Evolutionary conservation across 2,329 filamentous ascomycete genomes (phyloP).

Genomic region (Clonostachys byssicola): DNA sequence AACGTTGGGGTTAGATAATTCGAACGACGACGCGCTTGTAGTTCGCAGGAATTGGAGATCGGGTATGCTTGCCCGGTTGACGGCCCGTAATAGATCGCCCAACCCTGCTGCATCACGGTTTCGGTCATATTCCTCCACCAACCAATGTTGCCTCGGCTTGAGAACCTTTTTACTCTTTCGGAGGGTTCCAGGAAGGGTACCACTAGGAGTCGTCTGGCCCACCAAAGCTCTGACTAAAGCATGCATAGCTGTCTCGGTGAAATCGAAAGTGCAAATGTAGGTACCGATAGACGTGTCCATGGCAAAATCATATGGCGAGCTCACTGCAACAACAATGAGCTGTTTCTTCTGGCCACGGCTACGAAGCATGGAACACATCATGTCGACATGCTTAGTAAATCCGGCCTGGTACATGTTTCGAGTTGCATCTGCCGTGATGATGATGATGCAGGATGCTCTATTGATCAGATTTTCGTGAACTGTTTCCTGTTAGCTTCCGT

Average conservation of each 20-base stretch:
- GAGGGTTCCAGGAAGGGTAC: constrained; percentile 67
- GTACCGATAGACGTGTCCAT: constrained; percentile 88
- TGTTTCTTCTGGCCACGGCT: constrained; percentile 81
- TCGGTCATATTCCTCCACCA: constrained; percentile 84
- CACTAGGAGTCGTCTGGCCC: constrained; percentile 62
- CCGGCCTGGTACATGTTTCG: constrained; percentile 90
- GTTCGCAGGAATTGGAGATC: constrained; percentile 66
- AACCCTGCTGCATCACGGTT: constrained; percentile 71
- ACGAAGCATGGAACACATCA: constrained; percentile 85
- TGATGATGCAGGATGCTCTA: constrained; percentile 80
- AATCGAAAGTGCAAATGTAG: constrained; percentile 94
- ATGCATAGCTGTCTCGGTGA: constrained; percentile 86
- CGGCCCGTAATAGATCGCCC: constrained; percentile 67
- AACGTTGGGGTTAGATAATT: constrained; percentile 65
- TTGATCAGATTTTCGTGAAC: constrained; percentile 93
- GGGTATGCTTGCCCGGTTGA: constrained; percentile 64
- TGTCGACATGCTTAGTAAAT: constrained; percentile 92
- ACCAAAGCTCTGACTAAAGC: constrained; percentile 81
- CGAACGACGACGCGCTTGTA: constrained; percentile 70
- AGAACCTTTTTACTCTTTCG: constrained; percentile 82
- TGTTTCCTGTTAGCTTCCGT: constrained; percentile 8
- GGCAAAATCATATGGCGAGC: constrained; percentile 94
- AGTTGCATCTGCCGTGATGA: constrained; percentile 91
- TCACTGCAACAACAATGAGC: constrained; percentile 85
- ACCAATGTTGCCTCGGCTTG: constrained; percentile 91